Conservation (phyloP, 192 early-diverging fungal species). For the Gigaspora rosea region DNA sequence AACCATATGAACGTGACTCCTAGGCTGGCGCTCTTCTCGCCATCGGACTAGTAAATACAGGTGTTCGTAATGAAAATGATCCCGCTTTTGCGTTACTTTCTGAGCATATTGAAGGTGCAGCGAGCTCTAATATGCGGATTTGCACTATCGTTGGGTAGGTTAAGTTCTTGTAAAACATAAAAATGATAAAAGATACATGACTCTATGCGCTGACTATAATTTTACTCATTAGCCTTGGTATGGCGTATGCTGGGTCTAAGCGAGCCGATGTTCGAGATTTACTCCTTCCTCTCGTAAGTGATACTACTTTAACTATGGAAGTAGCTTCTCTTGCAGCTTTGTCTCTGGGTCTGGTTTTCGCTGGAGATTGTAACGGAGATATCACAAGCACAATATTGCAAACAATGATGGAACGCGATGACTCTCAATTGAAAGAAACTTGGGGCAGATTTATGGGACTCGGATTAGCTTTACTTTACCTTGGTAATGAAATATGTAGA, state of each 20-base stretch:
- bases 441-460: conserved; percentile 93
- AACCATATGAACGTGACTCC: too few relatives aligned
- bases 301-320: conserved; percentile 82
- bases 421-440: conserved; percentile 80
- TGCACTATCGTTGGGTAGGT: conserved; percentile 80
- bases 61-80: conserved; percentile 89
- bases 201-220: background rate
- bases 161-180: background rate
- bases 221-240: conserved; percentile 63
- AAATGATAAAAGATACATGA: too few relatives aligned
- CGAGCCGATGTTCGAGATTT: conserved; percentile 84
- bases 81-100: conserved; percentile 87
- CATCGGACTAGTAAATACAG: conserved; percentile 89
- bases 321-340: conserved; percentile 86
- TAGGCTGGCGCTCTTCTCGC: conserved; percentile 90
- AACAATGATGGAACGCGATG: conserved; percentile 94
- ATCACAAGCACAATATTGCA: conserved; percentile 89
- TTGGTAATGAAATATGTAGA: conserved; percentile 52
- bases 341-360: conserved; percentile 90
- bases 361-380: conserved; percentile 88
- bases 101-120: conserved; percentile 74
- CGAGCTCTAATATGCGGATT: conserved; percentile 59
- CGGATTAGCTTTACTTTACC: conserved; percentile 85
- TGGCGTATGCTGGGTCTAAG: conserved; percentile 92
- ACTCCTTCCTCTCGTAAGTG: conserved; percentile 78